Percentiles rank a stretch among this genome's conserved stretches.
phyloP scores from a whole-genome alignment of 1,284 basidiomycete species.

The Trichosporon asahii region DNA sequence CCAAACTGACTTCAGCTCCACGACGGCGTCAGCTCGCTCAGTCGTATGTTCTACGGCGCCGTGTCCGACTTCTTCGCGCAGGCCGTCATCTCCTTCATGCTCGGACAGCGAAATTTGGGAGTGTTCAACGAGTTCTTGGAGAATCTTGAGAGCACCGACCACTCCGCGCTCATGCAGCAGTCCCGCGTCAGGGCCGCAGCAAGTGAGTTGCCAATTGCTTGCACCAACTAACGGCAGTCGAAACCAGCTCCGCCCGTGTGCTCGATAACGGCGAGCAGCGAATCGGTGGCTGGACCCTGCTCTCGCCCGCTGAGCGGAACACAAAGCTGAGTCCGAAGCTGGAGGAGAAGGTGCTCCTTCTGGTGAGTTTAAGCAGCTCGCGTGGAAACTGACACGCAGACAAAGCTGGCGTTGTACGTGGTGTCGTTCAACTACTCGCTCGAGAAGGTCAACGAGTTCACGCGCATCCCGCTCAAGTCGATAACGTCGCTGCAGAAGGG shows the following conservation, averaged over 20 bases:
- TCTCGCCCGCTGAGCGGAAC: conserved; percentile 76
- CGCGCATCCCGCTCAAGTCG: conserved; percentile 78
- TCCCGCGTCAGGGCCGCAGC: conserved; percentile 85
- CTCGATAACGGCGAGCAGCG: conserved; percentile 75
- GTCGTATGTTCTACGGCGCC: conserved; percentile 60
- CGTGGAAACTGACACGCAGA: conserved; percentile 51
- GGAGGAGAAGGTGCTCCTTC: conserved; percentile 86
- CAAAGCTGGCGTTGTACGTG: conserved; percentile 63
- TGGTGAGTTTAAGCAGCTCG: conserved; percentile 59
- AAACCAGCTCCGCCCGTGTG: conserved; percentile 75
- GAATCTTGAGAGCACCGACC: conserved; percentile 81
- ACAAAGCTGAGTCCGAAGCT: conserved; percentile 68
- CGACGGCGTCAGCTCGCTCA: conserved; percentile 87
- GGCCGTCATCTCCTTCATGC: conserved; percentile 86
- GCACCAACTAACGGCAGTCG: conserved; percentile 55
- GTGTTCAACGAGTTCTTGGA: conserved; percentile 89
- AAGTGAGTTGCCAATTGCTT: conserved; percentile 48
- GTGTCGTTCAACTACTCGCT: conserved; percentile 83
- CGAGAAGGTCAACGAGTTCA: conserved; percentile 85
- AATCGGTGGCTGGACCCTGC: conserved; percentile 84
- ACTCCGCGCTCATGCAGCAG: conserved; percentile 77
- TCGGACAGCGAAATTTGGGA: conserved; percentile 72
- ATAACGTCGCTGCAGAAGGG: conserved; percentile 82
- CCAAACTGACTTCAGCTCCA: conserved; percentile 48
- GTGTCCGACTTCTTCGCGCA: conserved; percentile 94